phyloP scores from a whole-genome alignment of 768 basidiomycete species.

The Mycena pura region DNA sequence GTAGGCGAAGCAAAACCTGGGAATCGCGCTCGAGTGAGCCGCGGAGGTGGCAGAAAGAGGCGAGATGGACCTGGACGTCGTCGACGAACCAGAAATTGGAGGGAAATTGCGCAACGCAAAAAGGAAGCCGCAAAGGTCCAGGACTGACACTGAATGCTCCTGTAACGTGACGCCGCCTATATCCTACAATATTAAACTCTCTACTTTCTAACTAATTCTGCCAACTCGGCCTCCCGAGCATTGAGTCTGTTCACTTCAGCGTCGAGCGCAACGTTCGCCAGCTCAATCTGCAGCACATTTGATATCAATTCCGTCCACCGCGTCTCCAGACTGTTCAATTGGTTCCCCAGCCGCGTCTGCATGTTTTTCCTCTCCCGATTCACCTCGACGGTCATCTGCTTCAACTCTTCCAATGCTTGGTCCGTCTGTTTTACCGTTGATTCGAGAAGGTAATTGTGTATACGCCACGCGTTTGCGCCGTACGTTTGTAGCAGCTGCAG shows the following conservation, averaged over 20 bases:
- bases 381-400: conserved; percentile 80
- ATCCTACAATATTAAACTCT: not conserved
- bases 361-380: conserved; percentile 89
- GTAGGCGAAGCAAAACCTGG: not conserved
- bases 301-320: conserved; percentile 95
- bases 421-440: conserved; percentile 76
- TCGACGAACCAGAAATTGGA: not conserved
- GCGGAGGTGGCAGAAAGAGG: not conserved
- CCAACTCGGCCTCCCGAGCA: conserved; percentile 66
- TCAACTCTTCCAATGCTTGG: conserved; percentile 75
- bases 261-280: conserved; percentile 91
- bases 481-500: conserved; percentile 83
- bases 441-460: conserved; percentile 90
- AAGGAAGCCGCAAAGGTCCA: conserved; percentile 1
- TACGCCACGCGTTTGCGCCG: conserved; percentile 89
- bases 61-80: not conserved
- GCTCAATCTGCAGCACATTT: conserved; percentile 89
- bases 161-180: not conserved
- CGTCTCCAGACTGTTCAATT: conserved; percentile 82
- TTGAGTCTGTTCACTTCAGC: conserved; percentile 73
- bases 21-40: not conserved
- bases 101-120: not conserved
- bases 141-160: not conserved
- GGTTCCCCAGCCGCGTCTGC: conserved; percentile 83
- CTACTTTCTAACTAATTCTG: conserved; percentile 37